phyloP scores from a whole-genome alignment of 1,284 basidiomycete species.

The Apiotrichum sp. region DNA sequence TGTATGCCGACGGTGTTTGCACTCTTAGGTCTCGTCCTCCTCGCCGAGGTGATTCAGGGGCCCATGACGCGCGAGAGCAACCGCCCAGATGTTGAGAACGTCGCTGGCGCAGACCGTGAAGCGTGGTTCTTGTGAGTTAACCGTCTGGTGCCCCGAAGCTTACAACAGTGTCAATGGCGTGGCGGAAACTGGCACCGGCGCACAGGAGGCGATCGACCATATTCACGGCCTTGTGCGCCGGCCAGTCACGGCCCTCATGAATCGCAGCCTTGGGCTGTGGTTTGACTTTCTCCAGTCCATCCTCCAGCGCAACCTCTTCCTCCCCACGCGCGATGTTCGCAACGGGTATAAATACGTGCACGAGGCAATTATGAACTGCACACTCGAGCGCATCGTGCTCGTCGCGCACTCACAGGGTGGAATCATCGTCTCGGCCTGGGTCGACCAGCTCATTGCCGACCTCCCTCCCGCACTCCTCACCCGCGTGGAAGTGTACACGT shows the following conservation, averaged over 20 bases:
- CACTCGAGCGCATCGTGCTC: conserved; percentile 25
- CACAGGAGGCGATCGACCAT: conserved; percentile 19
- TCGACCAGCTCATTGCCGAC: conserved; percentile 28
- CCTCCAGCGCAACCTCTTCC: conserved; percentile 25
- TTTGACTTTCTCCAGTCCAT: conserved; percentile 30
- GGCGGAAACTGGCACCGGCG: conserved; percentile 20
- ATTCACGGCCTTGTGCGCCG: conserved; percentile 25
- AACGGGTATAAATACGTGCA: conserved; percentile 15
- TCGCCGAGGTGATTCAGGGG: conserved; percentile 1
- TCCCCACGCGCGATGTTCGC: conserved; percentile 23
- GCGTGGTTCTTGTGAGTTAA: conserved; percentile 28
- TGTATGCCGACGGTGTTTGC: neutral
- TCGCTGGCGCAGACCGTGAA: neutral
- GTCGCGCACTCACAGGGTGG: conserved; percentile 34
- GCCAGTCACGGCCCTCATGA: conserved; percentile 24
- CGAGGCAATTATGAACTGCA: conserved; percentile 10
- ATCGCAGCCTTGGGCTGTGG: conserved; percentile 27
- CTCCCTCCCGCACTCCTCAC: conserved; percentile 17
- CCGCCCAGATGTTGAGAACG: neutral
- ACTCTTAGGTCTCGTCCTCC: neutral
- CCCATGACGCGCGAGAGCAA: neutral
- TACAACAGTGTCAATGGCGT: conserved; percentile 28
- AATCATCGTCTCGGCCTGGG: conserved; percentile 24
- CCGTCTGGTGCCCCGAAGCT: too few relatives aligned
- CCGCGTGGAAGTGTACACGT: conserved; percentile 35